Percentiles rank a stretch among this genome's conserved stretches.
Evolutionary conservation across 176 grass and related monocot genomes (phyloP).

Genomic region (Aegilops sharonensis): DNA sequence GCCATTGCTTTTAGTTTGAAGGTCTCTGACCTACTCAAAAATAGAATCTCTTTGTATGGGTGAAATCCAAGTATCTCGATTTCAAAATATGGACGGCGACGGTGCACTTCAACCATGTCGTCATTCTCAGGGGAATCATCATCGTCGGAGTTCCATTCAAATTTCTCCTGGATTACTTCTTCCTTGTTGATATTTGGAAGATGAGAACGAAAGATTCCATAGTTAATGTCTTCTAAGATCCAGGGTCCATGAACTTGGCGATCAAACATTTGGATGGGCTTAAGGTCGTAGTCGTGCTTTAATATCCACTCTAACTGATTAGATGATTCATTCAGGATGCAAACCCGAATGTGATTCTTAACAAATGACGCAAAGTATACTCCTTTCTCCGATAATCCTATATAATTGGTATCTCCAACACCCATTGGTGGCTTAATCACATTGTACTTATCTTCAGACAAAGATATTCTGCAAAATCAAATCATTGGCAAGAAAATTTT

Average conservation of each 20-base stretch:
- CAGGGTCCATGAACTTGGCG: neutral
- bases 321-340: neutral
- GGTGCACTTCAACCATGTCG: fast-evolving
- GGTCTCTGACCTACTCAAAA: neutral
- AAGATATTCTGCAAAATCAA: neutral
- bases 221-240: neutral
- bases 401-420: no score
- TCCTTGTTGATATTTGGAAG: no score
- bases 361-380: neutral
- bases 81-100: neutral
- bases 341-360: neutral
- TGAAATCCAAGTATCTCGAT: constrained; percentile 11
- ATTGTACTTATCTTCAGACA: neutral
- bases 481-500: neutral
- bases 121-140: neutral
- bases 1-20: neutral
- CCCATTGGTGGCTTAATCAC: neutral
- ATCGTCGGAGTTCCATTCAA: neutral
- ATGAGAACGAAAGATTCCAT: neutral
- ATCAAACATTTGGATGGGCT: neutral
- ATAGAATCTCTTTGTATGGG: neutral
- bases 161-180: neutral
- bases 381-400: no score
- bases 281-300: neutral
- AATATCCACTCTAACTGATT: neutral